Evolutionary conservation across 2,329 filamentous ascomycete species (phyloP).

Genomic region (Myrmaecium sp.): DNA sequence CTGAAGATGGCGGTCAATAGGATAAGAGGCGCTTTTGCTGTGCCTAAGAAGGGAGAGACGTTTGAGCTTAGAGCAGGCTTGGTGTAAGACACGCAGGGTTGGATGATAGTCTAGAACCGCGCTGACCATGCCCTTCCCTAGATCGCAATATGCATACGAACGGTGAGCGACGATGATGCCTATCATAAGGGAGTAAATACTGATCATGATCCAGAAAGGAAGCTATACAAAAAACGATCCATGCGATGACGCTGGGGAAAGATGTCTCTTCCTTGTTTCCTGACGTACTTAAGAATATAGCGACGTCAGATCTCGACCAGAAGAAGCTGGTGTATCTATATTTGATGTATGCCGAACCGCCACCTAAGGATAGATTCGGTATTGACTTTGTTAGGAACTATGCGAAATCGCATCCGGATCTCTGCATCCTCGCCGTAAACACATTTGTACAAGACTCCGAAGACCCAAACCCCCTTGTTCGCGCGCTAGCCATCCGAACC

Average conservation of each 20-base stretch:
- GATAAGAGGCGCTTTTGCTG: constrained; percentile 83
- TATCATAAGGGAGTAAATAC: constrained; percentile 9
- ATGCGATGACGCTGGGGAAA: constrained; percentile 98
- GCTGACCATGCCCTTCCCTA: constrained; percentile 24
- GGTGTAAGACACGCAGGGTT: constrained; percentile 32
- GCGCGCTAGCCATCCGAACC: constrained; percentile 87
- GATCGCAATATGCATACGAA: constrained; percentile 98
- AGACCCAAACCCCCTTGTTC: constrained; percentile 89
- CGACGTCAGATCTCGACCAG: constrained; percentile 83
- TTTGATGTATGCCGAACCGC: constrained; percentile 52
- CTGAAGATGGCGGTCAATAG: constrained; percentile 82
- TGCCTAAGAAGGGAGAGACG: constrained; percentile 90
- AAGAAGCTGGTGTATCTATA: constrained; percentile 99
- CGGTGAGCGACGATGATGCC: constrained; percentile 28
- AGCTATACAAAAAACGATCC: constrained; percentile 98
- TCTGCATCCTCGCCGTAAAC: constrained; percentile 97
- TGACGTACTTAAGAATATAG: constrained; percentile 97
- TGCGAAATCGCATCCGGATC: constrained; percentile 94
- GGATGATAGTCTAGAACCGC: constrained; percentile 3
- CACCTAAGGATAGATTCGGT: neutral
- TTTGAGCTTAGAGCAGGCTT: constrained; percentile 91
- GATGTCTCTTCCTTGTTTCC: constrained; percentile 95
- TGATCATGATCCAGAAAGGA: constrained; percentile 51
- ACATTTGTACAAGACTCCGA: constrained; percentile 98
- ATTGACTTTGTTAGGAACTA: constrained; percentile 59